A percentile compares a stretch with the other conserved stretches of the same genome.
Conservation (phyloP, 805 yeast genomes). For the Ogataea degrootiae region DNA sequence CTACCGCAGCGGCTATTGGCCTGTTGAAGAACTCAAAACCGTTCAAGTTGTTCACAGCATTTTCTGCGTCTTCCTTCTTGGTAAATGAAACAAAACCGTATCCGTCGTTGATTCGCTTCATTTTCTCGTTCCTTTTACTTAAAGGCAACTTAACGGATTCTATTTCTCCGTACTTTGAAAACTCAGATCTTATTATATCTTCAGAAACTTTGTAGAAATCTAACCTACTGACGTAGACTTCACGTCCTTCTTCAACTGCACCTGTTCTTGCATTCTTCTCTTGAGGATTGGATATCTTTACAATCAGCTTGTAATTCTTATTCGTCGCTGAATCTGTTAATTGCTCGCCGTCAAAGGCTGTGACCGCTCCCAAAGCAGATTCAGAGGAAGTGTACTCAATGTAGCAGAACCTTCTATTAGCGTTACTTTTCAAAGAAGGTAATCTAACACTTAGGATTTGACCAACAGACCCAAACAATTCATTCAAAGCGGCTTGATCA, state of each 20-base stretch:
- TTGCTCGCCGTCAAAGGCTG: constrained; percentile 34
- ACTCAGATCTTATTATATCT: constrained; percentile 34
- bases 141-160: constrained; percentile 50
- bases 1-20: constrained; percentile 42
- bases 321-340: constrained; percentile 26
- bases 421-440: constrained; percentile 55
- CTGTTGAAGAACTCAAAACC: constrained; percentile 41
- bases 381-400: constrained; percentile 46
- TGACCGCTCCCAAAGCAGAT: constrained; percentile 42
- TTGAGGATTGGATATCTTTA: constrained; percentile 58
- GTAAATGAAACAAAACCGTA: constrained; percentile 59
- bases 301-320: constrained; percentile 39
- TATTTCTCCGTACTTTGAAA: constrained; percentile 47
- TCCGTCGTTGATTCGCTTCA: constrained; percentile 46
- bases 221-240: constrained; percentile 50
- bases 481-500: constrained; percentile 34
- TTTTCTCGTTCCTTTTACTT: constrained; percentile 23
- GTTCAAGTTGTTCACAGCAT: constrained; percentile 39
- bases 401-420: constrained; percentile 68
- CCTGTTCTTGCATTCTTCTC: constrained; percentile 37
- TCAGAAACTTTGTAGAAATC: constrained; percentile 41
- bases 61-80: constrained; percentile 37
- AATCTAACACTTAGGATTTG: constrained; percentile 47
- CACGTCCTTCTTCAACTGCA: constrained; percentile 49
- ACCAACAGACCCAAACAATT: constrained; percentile 38